phyloP scores from a whole-genome alignment of 106 monocot species.

The Dendrobium officinale region DNA sequence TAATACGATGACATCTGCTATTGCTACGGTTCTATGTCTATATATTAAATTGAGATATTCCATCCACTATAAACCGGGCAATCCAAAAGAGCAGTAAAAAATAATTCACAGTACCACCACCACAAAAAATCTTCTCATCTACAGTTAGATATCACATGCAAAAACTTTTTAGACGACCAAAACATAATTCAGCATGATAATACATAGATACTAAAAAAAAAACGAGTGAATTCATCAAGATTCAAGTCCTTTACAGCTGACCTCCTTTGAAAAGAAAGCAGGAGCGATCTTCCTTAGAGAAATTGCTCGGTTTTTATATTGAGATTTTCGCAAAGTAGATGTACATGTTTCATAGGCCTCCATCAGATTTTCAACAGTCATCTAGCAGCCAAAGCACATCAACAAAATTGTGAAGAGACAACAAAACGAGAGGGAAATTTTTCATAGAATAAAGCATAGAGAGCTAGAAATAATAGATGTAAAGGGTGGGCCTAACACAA shows the following conservation, averaged over 20 bases:
- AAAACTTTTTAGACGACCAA: background rate
- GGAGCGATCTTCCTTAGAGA: conserved; percentile 65
- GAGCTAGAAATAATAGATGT: background rate
- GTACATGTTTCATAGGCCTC: conserved; percentile 69
- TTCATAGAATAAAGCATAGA: background rate
- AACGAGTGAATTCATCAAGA: background rate
- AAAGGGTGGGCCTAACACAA: background rate
- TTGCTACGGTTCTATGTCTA: too few relatives aligned
- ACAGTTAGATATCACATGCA: background rate
- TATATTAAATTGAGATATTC: too few relatives aligned
- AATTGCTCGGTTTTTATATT: conserved; percentile 37
- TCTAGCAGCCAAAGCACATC: conserved; percentile 33
- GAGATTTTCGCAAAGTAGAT: conserved; percentile 56
- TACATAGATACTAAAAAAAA: background rate
- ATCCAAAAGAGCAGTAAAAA: too few relatives aligned
- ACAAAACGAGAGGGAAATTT: background rate
- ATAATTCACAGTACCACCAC: background rate
- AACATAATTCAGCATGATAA: background rate
- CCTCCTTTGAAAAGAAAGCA: conserved; percentile 84
- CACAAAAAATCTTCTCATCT: background rate
- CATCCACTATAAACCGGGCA: too few relatives aligned
- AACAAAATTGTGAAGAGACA: background rate
- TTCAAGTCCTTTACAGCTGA: conserved; percentile 12
- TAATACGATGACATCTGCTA: too few relatives aligned
- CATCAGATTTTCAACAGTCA: conserved; percentile 74